phyloP scores from a whole-genome alignment of 2,329 filamentous ascomycete genomes.

The Neodidymelliopsis sp. region DNA sequence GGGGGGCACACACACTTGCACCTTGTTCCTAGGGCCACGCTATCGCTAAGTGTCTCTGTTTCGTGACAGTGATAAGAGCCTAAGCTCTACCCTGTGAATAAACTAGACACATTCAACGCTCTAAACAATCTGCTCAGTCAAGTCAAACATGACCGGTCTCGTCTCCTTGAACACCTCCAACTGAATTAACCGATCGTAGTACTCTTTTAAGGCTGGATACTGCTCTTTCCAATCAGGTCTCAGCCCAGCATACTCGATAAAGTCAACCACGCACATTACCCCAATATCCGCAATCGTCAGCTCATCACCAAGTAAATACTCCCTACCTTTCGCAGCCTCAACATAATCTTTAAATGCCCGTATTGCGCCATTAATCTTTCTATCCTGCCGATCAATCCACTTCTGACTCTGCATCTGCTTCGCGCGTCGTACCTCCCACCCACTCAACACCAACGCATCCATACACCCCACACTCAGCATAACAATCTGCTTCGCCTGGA shows the following conservation, averaged over 20 bases:
- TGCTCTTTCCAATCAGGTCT: constrained; percentile 15
- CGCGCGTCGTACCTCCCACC: constrained; percentile 19
- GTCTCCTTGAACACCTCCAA: constrained; percentile 22
- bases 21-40: too few relatives aligned
- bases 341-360: constrained; percentile 18
- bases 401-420: constrained; percentile 11
- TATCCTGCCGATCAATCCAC: constrained; percentile 21
- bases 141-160: constrained; percentile 26
- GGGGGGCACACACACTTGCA: too few relatives aligned
- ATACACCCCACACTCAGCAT: constrained; percentile 20
- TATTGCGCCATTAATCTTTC: constrained; percentile 25
- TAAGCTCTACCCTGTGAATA: too few relatives aligned
- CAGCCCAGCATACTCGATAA: constrained; percentile 11
- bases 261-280: constrained; percentile 17
- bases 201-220: constrained; percentile 16
- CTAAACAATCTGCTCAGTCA: constrained; percentile 19
- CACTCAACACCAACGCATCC: constrained; percentile 21
- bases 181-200: constrained; percentile 14
- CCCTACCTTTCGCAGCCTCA: not conserved
- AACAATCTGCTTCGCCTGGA: constrained; percentile 23
- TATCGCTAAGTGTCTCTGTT: too few relatives aligned
- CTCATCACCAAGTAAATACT: constrained; percentile 17
- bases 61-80: too few relatives aligned
- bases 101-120: too few relatives aligned
- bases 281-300: constrained; percentile 25